Evolutionary conservation across 805 yeast species (phyloP).

Genomic region (Zygoascus bituminiphila): DNA sequence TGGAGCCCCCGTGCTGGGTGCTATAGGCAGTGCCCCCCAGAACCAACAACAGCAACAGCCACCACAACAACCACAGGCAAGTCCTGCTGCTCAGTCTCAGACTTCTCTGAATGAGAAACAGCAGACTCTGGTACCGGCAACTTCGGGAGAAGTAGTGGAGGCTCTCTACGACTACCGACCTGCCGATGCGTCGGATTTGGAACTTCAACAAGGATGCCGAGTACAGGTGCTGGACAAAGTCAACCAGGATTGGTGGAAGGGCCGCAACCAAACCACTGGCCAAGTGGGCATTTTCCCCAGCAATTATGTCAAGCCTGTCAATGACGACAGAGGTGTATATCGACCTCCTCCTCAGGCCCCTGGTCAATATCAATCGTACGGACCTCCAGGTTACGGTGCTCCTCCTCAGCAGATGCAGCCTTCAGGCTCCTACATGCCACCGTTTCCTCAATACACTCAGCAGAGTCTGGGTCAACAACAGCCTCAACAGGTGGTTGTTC

Average conservation of each 20-base stretch:
- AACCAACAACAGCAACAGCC: background rate
- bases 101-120: slow-evolving; percentile 6
- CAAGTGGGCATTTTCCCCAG: slow-evolving; percentile 81
- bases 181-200: slow-evolving; percentile 68
- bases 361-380: slow-evolving; percentile 3
- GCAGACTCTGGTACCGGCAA: slow-evolving; percentile 12
- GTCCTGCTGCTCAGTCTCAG: slow-evolving; percentile 6
- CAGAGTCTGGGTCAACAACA: slow-evolving; percentile 18
- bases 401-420: slow-evolving; percentile 10
- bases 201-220: slow-evolving; percentile 56
- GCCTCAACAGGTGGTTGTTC: slow-evolving; percentile 18
- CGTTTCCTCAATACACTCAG: slow-evolving; percentile 32
- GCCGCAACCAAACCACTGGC: slow-evolving; percentile 39
- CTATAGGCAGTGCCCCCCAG: slow-evolving; percentile 3
- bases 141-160: slow-evolving; percentile 36
- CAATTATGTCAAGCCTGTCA: slow-evolving; percentile 52
- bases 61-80: slow-evolving; percentile 2
- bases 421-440: slow-evolving; percentile 37
- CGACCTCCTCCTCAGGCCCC: slow-evolving; percentile 6
- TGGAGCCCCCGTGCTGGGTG: slow-evolving; percentile 36
- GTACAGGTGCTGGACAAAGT: slow-evolving; percentile 62
- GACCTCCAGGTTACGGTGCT: slow-evolving; percentile 11
- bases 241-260: slow-evolving; percentile 90
- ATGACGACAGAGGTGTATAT: slow-evolving; percentile 9
- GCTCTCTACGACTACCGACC: slow-evolving; percentile 71